phyloP scores from a whole-genome alignment of 169 alveolate species.

The Babesia divergens region DNA sequence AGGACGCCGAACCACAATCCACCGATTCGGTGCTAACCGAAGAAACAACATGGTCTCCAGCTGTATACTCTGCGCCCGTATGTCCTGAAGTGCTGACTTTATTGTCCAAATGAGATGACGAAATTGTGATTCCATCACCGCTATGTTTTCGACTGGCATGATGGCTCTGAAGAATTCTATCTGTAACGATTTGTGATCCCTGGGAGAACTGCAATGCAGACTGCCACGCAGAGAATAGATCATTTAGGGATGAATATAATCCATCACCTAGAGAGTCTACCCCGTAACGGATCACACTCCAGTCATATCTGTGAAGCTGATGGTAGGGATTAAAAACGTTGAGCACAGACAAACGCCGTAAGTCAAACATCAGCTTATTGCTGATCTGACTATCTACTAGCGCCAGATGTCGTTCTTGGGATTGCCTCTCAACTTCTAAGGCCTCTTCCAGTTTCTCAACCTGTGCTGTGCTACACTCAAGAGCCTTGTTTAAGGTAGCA shows the following conservation, averaged over 20 bases:
- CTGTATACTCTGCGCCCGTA: no score
- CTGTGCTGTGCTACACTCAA: not conserved
- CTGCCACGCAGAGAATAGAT: constrained; percentile 25
- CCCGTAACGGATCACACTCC: constrained; percentile 1
- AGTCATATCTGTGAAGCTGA: constrained; percentile 1
- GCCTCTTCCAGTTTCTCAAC: constrained; percentile 23
- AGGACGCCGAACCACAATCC: no score
- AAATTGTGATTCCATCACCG: no score
- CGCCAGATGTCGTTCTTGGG: not conserved
- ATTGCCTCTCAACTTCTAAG: not conserved
- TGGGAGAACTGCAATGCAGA: constrained; percentile 8
- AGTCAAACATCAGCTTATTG: constrained; percentile 35
- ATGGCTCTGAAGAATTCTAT: constrained; percentile 6
- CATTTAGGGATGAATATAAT: not conserved
- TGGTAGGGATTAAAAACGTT: constrained; percentile 22
- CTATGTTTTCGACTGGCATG: no score
- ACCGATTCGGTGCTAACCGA: no score
- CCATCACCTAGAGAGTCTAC: not conserved
- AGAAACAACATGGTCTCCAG: no score
- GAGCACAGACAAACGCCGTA: constrained; percentile 9
- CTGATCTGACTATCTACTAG: constrained; percentile 12
- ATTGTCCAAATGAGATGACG: no score
- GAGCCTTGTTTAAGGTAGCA: constrained; percentile 8
- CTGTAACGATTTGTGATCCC: constrained; percentile 23
- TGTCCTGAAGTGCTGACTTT: no score